Evolutionary conservation across 805 yeast species (phyloP), one percentile per base, ranked within the genome.

Genomic region (Priceomyces medius): DNA sequence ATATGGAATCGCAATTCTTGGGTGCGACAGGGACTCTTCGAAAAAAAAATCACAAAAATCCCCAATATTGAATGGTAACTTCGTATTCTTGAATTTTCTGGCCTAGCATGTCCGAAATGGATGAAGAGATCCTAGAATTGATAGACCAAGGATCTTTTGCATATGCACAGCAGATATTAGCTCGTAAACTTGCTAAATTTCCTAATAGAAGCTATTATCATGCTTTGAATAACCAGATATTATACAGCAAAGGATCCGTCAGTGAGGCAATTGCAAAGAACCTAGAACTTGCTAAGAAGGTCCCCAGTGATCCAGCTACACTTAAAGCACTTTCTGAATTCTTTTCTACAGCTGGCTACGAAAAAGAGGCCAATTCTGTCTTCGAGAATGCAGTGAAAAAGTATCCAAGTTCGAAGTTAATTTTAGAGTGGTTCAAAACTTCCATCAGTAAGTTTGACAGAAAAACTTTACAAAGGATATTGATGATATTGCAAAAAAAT

Each of bases 361-460:
- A 48, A 13, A 45, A 43, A 12, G 79, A 77, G 40, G 73, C 79
- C 3, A 51, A 64, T 14, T 69, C 64, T 36, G 71, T 79, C 0
- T 83, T 75, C 53, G 88, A 82, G 45, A 73, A 66, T 41, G 81
- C 82, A 2, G 71, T 76, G 32, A 75, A 76, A 54, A 79, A 75
- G 54, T 80, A 77, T 48, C 81, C 84, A 3, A 68, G 73, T 3
- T 62, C 69, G 33, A 68, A 67, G 7, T 56, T 77, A 23, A 61
- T 77, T 5, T 60, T 68, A 33, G 67, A 66, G 24, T 86, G 91
- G 89, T 81, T 81, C 54, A 70, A 70, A 29, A 61, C 71, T 31
- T 66, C 83, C 20, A 53, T 82, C 20, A 69, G 68, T 5, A 62
- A 61, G 28, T 66, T 64, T 27, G 80, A 84, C 56, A 56, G 69